phyloP scores from a whole-genome alignment of 139 green algal genomes.

The Klebsormidium nitens region DNA sequence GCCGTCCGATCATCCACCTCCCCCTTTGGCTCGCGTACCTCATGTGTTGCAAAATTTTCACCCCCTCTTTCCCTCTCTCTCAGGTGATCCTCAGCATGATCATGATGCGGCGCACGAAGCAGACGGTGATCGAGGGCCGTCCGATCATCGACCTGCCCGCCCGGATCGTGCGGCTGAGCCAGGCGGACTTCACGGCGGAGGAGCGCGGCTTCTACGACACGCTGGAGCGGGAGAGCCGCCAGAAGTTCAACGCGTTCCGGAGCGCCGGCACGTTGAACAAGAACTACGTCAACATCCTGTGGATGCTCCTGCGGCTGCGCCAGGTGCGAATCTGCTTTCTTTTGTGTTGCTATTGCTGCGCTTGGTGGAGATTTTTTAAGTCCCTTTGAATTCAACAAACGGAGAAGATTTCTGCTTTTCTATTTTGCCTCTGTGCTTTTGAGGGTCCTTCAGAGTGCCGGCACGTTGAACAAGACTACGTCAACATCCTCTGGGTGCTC shows the following conservation, averaged over 20 bases:
- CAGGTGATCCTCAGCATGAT: conserved; percentile 28
- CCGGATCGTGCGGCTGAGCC: conserved; percentile 23
- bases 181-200: conserved; percentile 20
- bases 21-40: too few relatives aligned
- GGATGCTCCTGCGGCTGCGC: conserved; percentile 71
- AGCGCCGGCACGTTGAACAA: conserved; percentile 39
- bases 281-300: conserved; percentile 82
- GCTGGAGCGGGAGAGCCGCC: conserved; percentile 15
- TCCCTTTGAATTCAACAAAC: too few relatives aligned
- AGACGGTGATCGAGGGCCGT: conserved; percentile 31
- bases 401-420: too few relatives aligned
- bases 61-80: too few relatives aligned
- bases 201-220: conserved; percentile 27
- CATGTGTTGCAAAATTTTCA: too few relatives aligned
- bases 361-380: not conserved
- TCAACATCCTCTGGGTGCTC: too few relatives aligned
- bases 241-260: too few relatives aligned
- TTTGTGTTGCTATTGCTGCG: not conserved
- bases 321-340: conserved; percentile 48
- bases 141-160: conserved; percentile 30
- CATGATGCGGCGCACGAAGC: conserved; percentile 38
- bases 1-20: too few relatives aligned
- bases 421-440: too few relatives aligned
- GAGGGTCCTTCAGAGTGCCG: too few relatives aligned
- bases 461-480: too few relatives aligned